Base-by-base conservation (phyloP, 495 filamentous ascomycete species). In the Aspergillus diversus region DNA sequence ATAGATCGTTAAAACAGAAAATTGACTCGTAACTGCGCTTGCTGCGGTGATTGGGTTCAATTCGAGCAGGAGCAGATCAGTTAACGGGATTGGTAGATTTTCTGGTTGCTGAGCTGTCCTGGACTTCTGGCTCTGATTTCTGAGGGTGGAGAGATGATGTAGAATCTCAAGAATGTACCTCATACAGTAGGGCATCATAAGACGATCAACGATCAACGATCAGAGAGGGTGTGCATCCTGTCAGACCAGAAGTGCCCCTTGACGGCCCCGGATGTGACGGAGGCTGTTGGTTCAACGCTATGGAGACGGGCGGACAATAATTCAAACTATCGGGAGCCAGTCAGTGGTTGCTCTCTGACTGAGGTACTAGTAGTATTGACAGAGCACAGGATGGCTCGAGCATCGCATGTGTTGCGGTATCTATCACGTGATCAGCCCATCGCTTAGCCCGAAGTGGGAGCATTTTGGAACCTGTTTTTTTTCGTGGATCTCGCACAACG, bases 361-460 rank as follows among this genome's bases (percentile, higher is more conserved):
- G 21, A 27, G 21, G 21, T 1, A 11, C 15, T 7, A 50, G 5
- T 27, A 17, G 21, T 27, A 17, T 16, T 21, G 47, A 27, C 47
- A 27, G n/a, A 49, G 47, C n/a, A 49, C 3, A 21, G 21, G 16
- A 50, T 17, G 21, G 47, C 16, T 55, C 32, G 51, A 61, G 52
- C 35, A 43, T 39, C 31, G 47, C 8, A 27, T 5, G 47, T 5
- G 47, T 49, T 49, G 47, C n/a, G 21, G 47, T n/a, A 21, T 3
- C 6, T 21, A 8, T 54, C 33, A 71, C 75, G 68, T 72, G 72
- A 66, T 61, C n/a, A 4, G 57, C 61, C n/a, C 7, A 73, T 77
- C 76, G 76, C 75, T 79, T 79, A 79, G 69, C 73, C 73, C 71
- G 63, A 75, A 72, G 69, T 73, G 74, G 73, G 68, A 72, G 70